Percentiles rank a stretch among this genome's conserved stretches.
phyloP scores from a whole-genome alignment of 2,329 filamentous ascomycete species.

The Penicillium crustosum region DNA sequence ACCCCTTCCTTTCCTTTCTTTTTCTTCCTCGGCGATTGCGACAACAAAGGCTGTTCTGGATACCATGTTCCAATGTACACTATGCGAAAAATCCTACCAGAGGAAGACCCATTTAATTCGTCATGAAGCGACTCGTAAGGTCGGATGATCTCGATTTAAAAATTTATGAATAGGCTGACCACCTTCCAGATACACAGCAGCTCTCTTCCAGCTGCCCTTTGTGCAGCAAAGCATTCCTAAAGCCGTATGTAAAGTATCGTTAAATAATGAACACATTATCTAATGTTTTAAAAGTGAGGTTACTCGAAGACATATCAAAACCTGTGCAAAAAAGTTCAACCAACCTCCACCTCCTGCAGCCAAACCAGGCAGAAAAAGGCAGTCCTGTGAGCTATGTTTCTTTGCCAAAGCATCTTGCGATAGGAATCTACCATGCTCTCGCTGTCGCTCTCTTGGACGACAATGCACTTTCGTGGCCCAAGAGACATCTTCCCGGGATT shows the following conservation, averaged over 20 bases:
- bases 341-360: slow-evolving; percentile 28
- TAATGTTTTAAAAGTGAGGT: slow-evolving; percentile 25
- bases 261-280: background rate
- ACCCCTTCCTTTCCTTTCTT: background rate
- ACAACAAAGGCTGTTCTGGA: background rate
- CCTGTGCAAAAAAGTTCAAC: slow-evolving; percentile 32
- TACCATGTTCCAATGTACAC: slow-evolving; percentile 29
- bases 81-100: slow-evolving; percentile 32
- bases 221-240: slow-evolving; percentile 32
- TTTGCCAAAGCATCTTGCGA: slow-evolving; percentile 30
- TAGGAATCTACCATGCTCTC: slow-evolving; percentile 25
- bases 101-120: slow-evolving; percentile 31
- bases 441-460: slow-evolving; percentile 23
- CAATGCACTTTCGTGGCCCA: slow-evolving; percentile 22
- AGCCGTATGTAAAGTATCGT: slow-evolving; percentile 19
- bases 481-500: background rate
- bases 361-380: slow-evolving; percentile 32
- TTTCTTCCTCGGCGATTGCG: background rate
- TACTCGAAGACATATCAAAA: slow-evolving; percentile 31
- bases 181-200: slow-evolving; percentile 24
- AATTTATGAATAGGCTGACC: slow-evolving; percentile 7
- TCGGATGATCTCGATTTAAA: background rate
- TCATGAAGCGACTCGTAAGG: slow-evolving; percentile 32
- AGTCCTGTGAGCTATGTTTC: slow-evolving; percentile 32
- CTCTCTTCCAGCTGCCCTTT: slow-evolving; percentile 29